These are phyloP conservation scores for Caulochytrium protostelioides DNA, from an alignment of 371 early-diverging fungal species.

Conservation along the genomic window DNA sequence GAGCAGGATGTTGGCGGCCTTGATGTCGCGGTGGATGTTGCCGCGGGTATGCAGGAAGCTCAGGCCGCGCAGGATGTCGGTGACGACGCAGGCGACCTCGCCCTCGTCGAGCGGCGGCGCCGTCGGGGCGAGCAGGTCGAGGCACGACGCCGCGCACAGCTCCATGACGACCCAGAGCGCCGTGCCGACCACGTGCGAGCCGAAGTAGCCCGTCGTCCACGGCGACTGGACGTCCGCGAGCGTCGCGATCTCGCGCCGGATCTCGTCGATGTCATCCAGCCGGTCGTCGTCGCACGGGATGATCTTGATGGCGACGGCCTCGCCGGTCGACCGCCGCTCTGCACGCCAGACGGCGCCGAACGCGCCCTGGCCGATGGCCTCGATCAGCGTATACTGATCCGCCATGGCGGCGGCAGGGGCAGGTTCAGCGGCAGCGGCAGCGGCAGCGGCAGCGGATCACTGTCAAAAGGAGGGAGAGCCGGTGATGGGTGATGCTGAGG, in stretches of 20 bases:
- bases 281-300: too few relatives aligned
- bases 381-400: conserved; percentile 1
- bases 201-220: conserved; percentile 48
- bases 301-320: conserved; percentile 73
- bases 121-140: conserved; percentile 11
- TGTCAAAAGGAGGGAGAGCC: too few relatives aligned
- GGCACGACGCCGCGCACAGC: conserved; percentile 11
- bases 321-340: too few relatives aligned
- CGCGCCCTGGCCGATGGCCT: conserved; percentile 14
- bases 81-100: conserved; percentile 13
- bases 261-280: too few relatives aligned
- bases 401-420: too few relatives aligned
- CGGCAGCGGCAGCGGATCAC: too few relatives aligned
- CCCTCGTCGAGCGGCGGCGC: conserved; percentile 11
- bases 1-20: conserved; percentile 37
- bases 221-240: too few relatives aligned
- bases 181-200: conserved; percentile 51
- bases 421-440: too few relatives aligned
- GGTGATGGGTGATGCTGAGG: too few relatives aligned
- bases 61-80: conserved; percentile 14
- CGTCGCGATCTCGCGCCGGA: too few relatives aligned
- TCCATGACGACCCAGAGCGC: conserved; percentile 11
- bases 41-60: conserved; percentile 23
- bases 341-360: conserved; percentile 18
- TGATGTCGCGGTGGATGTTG: conserved; percentile 40